Evolutionary conservation across 2,329 filamentous ascomycete genomes (phyloP).

Genomic region (Neofusicoccum laricinum): DNA sequence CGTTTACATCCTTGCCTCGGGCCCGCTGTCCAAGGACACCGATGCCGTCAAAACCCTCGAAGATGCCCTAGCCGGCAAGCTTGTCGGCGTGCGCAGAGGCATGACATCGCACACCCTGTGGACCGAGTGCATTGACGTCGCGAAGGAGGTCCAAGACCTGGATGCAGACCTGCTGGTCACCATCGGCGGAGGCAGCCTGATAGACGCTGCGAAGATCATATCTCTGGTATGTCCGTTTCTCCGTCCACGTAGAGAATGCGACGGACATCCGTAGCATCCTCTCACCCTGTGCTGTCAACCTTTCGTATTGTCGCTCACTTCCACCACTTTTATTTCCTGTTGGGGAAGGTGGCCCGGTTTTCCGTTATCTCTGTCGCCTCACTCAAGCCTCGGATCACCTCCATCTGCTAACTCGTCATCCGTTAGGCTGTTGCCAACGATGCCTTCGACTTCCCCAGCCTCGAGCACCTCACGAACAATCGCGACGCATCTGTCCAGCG

Average conservation of each 20-base stretch:
- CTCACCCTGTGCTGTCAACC: neutral
- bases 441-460: constrained; percentile 13
- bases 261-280: neutral
- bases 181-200: constrained; percentile 55
- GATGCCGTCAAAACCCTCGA: constrained; percentile 43
- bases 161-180: constrained; percentile 53
- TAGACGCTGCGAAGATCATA: constrained; percentile 55
- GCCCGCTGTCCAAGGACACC: constrained; percentile 48
- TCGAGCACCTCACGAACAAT: constrained; percentile 48
- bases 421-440: neutral
- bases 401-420: neutral
- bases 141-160: constrained; percentile 37
- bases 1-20: constrained; percentile 53
- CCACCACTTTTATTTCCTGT: neutral
- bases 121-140: constrained; percentile 51
- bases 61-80: constrained; percentile 38
- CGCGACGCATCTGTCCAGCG: neutral
- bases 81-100: constrained; percentile 49
- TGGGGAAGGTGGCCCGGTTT: neutral
- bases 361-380: neutral
- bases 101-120: constrained; percentile 56
- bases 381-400: no score
- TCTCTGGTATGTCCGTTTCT: constrained; percentile 36
- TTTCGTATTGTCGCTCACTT: neutral
- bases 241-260: neutral